Evolutionary conservation across 345 rosid species (phyloP), one percentile per base, ranked within the genome.

Genomic region (Boechera retrofracta): DNA sequence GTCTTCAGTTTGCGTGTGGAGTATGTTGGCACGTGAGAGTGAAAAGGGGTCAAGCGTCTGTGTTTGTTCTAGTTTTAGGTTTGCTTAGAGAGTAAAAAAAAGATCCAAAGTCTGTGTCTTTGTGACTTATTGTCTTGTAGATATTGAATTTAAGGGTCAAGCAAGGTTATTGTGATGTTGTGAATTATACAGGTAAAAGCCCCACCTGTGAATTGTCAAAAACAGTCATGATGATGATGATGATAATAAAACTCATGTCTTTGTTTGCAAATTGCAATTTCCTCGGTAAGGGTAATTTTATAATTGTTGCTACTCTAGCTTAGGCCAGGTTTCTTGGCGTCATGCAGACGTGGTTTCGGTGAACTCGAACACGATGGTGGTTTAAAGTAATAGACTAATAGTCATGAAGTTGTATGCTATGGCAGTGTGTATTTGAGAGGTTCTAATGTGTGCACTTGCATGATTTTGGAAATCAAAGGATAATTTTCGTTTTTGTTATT

Each of bases 81-180:
- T 61, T 66, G 31, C 6, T 60, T 61, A 68, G 74, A 51, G 69
- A 61, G 79, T 76, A 13, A 11, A 64, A 55, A 56, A 74, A 55
- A 18, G 8, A 5, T 10, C 1, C 7, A 4, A 59, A 44, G 52
- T 67, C 33, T 38, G 10, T n/a, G 60, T 47, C 60, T 15, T 47
- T 42, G 48, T 42, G 48, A 12, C 48, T 41, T 67, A 0, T n/a
- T 16, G 41, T 7, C 49, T 5, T 77, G 80, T 77, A 70, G 75
- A 77, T 77, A 77, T 70, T 77, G 76, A 77, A 55, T 45, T 11
- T 70, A 58, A 73, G 74, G 60, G 57, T 29, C 49, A 75, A 67
- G 67, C 24, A 71, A 35, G 51, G 29, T 39, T 41, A 52, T 51
- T 62, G 59, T 71, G 75, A 33, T 71, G 57, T 12, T 55, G 75